phyloP scores from a whole-genome alignment of 1,139 yeast species.

The Lodderomyces jiufengensis region DNA sequence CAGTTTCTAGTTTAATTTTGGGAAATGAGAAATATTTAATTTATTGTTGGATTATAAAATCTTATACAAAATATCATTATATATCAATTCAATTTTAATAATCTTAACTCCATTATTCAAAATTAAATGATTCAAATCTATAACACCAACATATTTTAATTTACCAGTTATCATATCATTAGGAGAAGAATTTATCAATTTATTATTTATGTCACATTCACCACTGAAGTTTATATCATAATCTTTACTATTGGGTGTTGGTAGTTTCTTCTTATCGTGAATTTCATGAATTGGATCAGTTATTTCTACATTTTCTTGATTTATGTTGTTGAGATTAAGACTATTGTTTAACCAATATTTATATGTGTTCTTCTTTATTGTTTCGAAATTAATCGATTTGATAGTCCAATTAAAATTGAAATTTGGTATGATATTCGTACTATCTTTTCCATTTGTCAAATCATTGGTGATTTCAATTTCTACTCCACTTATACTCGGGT shows the following conservation, averaged over 20 bases:
- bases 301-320: slow-evolving; percentile 15
- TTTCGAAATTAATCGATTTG: slow-evolving; percentile 23
- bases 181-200: slow-evolving; percentile 12
- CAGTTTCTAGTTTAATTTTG: too few species aligned
- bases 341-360: slow-evolving; percentile 22
- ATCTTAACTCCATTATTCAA: slow-evolving; percentile 33
- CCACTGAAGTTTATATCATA: slow-evolving; percentile 27
- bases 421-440: slow-evolving; percentile 1
- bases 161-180: too few species aligned
- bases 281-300: slow-evolving; percentile 27
- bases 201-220: slow-evolving; percentile 19
- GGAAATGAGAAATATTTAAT: neutral
- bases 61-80: slow-evolving; percentile 9
- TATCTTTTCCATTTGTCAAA: slow-evolving; percentile 13
- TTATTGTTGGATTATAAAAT: slow-evolving; percentile 5
- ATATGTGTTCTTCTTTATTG: slow-evolving; percentile 20
- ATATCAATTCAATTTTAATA: slow-evolving; percentile 15
- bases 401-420: slow-evolving; percentile 23
- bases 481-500: slow-evolving; percentile 31
- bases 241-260: slow-evolving; percentile 17
- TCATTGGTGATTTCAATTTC: slow-evolving; percentile 13
- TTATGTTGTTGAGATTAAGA: slow-evolving; percentile 20
- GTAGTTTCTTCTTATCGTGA: slow-evolving; percentile 9
- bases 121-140: slow-evolving; percentile 31
- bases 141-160: slow-evolving; percentile 25